Percentiles rank a stretch among this genome's conserved stretches.
phyloP scores from a whole-genome alignment of 192 early-diverging fungal genomes.

The Umbelopsis isabellina region DNA sequence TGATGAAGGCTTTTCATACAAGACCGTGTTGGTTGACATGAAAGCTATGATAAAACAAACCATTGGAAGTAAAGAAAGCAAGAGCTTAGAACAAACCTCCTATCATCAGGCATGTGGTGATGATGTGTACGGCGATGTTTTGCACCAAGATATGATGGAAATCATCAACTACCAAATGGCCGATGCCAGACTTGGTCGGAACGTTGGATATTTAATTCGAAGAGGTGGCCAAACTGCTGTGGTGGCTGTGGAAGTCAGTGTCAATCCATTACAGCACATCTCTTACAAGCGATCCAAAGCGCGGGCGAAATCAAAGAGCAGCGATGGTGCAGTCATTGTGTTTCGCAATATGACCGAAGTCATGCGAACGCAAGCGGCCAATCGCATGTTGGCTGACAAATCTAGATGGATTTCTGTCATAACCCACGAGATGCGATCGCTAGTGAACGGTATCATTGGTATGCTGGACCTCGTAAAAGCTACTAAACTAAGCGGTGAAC shows the following conservation, averaged over 20 bases:
- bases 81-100: not conserved
- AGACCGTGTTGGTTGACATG: slow-evolving; percentile 1
- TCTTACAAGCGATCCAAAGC: slow-evolving; percentile 16
- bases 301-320: not conserved
- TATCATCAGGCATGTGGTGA: not conserved
- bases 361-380: slow-evolving; percentile 9
- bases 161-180: slow-evolving; percentile 13
- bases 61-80: not conserved
- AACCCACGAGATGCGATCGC: slow-evolving; percentile 22
- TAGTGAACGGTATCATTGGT: slow-evolving; percentile 26
- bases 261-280: slow-evolving; percentile 18
- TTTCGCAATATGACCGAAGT: slow-evolving; percentile 25
- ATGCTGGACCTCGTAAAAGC: slow-evolving; percentile 23
- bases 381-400: slow-evolving; percentile 18
- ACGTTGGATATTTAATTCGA: slow-evolving; percentile 17
- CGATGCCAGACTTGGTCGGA: slow-evolving; percentile 2
- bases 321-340: slow-evolving; percentile 17
- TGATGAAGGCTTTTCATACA: not conserved
- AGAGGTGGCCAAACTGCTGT: not conserved
- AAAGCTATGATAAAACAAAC: slow-evolving; percentile 16
- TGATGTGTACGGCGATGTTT: slow-evolving; percentile 4
- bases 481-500: not conserved
- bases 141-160: slow-evolving; percentile 7
- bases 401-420: slow-evolving; percentile 26
- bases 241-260: slow-evolving; percentile 16